Evolutionary conservation across 352 stramenopile genomes (phyloP), one percentile per base, ranked within the genome.

Genomic region (Phytophthora idaei): DNA sequence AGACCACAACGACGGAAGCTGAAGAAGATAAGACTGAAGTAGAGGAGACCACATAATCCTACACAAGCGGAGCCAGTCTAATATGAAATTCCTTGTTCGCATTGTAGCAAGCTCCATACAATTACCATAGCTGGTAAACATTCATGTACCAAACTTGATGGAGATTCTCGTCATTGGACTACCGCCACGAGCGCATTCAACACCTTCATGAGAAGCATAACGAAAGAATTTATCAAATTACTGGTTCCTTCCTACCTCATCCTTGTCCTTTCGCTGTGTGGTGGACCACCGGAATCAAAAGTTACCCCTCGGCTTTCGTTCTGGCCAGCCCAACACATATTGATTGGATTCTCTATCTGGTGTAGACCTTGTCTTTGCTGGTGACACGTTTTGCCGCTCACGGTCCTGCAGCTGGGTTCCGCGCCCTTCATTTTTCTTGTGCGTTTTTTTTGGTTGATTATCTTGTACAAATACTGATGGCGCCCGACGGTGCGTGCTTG

Each of bases 381-480:
- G 59, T 50, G 52, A 46, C 28, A 64, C 46, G 45, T 51, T 64
- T 21, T n/a, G 45, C 50, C 28, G 45, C 41, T 46, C 36, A 69
- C 45, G 25, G 36, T 56, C 42, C 34, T 57, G 55, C 60, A 61
- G 17, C 62, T 61, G 50, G 42, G 48, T 66, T 53, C 48, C 44
- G 57, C 54, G 66, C 54, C 36, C 55, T 73, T 64, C 11, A 42
- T 73, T 78, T 76, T 76, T 76, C 54, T 72, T 66, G 57, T 65
- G 57, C 25, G 25, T 71, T 69, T 39, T 14, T 53, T 76, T 70
- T 76, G 62, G 42, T 67, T 73, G 66, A 70, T 76, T 78, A 71
- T 78, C 67, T 73, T 78, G 71, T 78, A 78, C 71, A 78, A 76
- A 78, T 78, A 75, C 51, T 73, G 52, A 53, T 61, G 48, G 58